Conservation (phyloP, 2,329 filamentous ascomycete species). For the Colletotrichum musae region DNA sequence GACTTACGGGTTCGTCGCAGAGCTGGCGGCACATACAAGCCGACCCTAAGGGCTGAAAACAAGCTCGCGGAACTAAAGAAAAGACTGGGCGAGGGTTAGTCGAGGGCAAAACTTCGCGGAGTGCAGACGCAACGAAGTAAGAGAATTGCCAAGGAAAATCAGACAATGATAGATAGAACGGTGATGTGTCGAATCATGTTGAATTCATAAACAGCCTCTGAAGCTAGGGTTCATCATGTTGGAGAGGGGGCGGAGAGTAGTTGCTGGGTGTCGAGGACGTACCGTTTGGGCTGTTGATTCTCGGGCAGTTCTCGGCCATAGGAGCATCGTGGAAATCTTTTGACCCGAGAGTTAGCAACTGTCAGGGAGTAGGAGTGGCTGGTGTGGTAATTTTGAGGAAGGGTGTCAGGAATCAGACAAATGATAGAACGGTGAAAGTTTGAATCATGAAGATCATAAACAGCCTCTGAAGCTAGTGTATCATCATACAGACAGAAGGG, state of each 20-base stretch:
- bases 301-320: background rate
- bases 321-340: background rate
- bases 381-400: background rate
- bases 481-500: constrained; percentile 53
- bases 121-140: background rate
- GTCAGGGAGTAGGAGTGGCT: too few species aligned
- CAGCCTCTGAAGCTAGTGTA: constrained; percentile 59
- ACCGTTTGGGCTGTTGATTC: constrained; percentile 3
- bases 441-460: constrained; percentile 62
- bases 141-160: background rate
- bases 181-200: constrained; percentile 56
- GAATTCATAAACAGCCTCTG: constrained; percentile 64
- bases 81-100: background rate
- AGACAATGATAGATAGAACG: constrained; percentile 46
- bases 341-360: background rate
- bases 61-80: too few species aligned
- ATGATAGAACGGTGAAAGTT: constrained; percentile 52
- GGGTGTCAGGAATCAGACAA: constrained; percentile 33
- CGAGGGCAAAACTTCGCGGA: background rate
- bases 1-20: background rate
- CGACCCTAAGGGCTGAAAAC: background rate
- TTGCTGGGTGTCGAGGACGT: background rate
- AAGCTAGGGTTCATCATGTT: constrained; percentile 57
- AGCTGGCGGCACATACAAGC: background rate
- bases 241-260: background rate